phyloP scores from a whole-genome alignment of 768 basidiomycete species.

The Agrocybe praecox region DNA sequence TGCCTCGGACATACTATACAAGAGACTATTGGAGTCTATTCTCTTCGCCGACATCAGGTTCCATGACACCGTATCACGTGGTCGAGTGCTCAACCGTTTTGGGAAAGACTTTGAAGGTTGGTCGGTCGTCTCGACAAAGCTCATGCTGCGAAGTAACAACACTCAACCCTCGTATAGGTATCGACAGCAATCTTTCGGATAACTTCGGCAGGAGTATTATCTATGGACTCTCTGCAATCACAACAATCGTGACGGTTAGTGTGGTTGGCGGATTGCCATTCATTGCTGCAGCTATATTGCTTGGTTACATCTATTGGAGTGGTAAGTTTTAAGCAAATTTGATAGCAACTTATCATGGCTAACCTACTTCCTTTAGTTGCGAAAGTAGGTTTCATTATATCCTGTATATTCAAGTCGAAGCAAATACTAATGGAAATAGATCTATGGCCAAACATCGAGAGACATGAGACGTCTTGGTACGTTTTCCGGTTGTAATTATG shows the following conservation, averaged over 20 bases:
- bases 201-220: slow-evolving; percentile 83
- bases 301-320: slow-evolving; percentile 71
- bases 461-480: slow-evolving; percentile 81
- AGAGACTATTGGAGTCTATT: slow-evolving; percentile 72
- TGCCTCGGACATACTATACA: slow-evolving; percentile 57
- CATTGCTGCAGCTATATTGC: slow-evolving; percentile 51
- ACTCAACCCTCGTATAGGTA: slow-evolving; percentile 41
- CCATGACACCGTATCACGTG: slow-evolving; percentile 90
- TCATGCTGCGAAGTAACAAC: slow-evolving; percentile 28
- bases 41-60: slow-evolving; percentile 86
- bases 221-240: slow-evolving; percentile 70
- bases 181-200: slow-evolving; percentile 83
- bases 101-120: slow-evolving; percentile 87
- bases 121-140: slow-evolving; percentile 34
- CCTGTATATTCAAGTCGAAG: background rate
- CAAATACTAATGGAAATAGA: slow-evolving; percentile 22
- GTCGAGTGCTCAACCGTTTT: slow-evolving; percentile 77
- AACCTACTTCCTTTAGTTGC: slow-evolving; percentile 29
- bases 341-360: background rate
- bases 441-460: slow-evolving; percentile 73
- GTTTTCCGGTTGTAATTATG: slow-evolving; percentile 14
- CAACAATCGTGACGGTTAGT: slow-evolving; percentile 63
- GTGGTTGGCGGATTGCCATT: slow-evolving; percentile 84
- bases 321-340: slow-evolving; percentile 40
- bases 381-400: slow-evolving; percentile 27